Base-by-base conservation (phyloP, 805 yeast species). In the Metschnikowia similis region DNA sequence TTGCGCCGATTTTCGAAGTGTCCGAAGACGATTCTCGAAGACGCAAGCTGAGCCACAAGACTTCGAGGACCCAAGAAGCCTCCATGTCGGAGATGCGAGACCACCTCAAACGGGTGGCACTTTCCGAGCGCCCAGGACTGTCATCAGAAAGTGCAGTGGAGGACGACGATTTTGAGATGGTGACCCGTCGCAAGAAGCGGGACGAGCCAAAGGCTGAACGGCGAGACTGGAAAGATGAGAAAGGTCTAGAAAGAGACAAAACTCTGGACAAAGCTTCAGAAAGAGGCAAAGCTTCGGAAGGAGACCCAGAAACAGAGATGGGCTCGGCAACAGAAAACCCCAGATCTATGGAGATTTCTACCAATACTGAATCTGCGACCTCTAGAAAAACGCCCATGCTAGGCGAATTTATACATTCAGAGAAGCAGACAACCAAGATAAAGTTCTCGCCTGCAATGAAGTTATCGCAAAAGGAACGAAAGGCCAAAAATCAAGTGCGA, bases 381-480 rank as follows among this genome's bases (percentile, higher is more conserved):
- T 17, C 39, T 4, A 36, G 14, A 26, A 30, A 21, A 26, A 45
- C 43, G 14, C 48, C 53, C 17, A 51, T 47, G 3, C 49, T 56
- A 28, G 59, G 58, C 6, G 54, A 49, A 17, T 30, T 35, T 2
- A 13, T 45, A 7, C 60, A 53, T 2, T 34, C 55, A 35, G 52
- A 47, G 28, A 57, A 52, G 38, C 58, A 56, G 49, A 58, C 27
- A 9, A 49, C 56, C n/a, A 73, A 67, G 36, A 59, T 66, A 2
- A 66, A 65, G 47, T 58, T 75, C 17, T 67, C 67, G 1, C 70
- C 76, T 0, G 64, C 69, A 17, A 61, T 66, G 31, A 76, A 77
- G 52, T 57, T 80, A 13, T 82, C 88, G 0, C 88, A 84, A 54
- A 81, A 81, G 57, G 87, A 82, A 54, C 64, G 87, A 37, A 43